These are phyloP conservation scores for Colletotrichum abscissum DNA, from an alignment of 2,329 filamentous ascomycete species.

Conservation along the genomic window DNA sequence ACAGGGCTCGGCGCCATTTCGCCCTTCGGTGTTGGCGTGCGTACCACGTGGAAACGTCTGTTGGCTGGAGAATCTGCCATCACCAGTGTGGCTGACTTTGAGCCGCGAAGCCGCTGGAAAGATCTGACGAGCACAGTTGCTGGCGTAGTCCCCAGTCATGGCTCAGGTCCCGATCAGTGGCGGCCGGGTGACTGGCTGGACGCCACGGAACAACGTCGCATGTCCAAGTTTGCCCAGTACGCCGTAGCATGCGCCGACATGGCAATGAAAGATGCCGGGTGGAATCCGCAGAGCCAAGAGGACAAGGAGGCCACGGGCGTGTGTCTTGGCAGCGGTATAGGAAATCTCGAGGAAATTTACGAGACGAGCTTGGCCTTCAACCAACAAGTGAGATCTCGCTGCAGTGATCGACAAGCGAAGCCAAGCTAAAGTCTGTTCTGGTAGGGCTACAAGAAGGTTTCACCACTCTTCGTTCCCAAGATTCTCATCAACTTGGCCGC, in stretches of 20 bases:
- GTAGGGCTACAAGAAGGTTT: conserved; percentile 92
- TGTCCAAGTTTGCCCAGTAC: conserved; percentile 94
- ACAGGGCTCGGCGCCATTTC: conserved; percentile 86
- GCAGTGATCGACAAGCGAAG: conserved; percentile 29
- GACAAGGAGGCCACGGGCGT: conserved; percentile 85
- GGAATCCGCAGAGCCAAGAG: conserved; percentile 70
- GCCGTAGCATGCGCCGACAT: conserved; percentile 88
- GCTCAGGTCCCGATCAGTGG: conserved; percentile 57
- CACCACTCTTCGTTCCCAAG: conserved; percentile 91
- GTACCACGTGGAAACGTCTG: conserved; percentile 83
- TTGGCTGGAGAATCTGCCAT: conserved; percentile 85
- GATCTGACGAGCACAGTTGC: conserved; percentile 87
- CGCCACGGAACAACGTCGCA: conserved; percentile 73
- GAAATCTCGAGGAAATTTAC: conserved; percentile 92
- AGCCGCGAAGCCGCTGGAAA: conserved; percentile 68
- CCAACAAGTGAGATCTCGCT: conserved; percentile 67
- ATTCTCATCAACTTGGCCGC: conserved; percentile 95
- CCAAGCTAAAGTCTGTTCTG: conserved; percentile 32
- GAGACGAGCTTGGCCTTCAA: conserved; percentile 82
- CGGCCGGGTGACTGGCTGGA: conserved; percentile 64
- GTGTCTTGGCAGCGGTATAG: conserved; percentile 94
- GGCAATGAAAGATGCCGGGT: conserved; percentile 85
- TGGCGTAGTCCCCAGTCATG: conserved; percentile 75
- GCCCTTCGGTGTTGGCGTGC: conserved; percentile 83
- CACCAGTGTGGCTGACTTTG: conserved; percentile 74